These are phyloP conservation scores for Boletus subparvulus DNA, from an alignment of 768 basidiomycete species.

Conservation along the genomic window DNA sequence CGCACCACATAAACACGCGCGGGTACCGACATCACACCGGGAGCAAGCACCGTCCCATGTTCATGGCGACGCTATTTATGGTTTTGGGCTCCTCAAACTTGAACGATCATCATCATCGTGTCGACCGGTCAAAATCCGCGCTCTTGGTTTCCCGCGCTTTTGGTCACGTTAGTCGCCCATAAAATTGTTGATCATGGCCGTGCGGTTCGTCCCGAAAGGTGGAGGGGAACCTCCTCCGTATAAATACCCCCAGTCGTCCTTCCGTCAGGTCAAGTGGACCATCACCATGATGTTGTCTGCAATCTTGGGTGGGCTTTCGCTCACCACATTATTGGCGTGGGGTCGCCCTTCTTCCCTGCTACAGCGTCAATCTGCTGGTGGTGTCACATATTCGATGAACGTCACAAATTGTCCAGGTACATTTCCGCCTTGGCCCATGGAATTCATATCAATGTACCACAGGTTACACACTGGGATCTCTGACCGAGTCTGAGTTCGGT, in stretches of 20 bases:
- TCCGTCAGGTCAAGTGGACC: neutral
- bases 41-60: neutral
- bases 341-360: constrained; percentile 5
- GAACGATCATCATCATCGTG: neutral
- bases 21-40: too few species aligned
- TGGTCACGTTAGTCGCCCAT: neutral
- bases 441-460: neutral
- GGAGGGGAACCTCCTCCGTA: neutral
- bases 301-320: constrained; percentile 8
- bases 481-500: constrained; percentile 46
- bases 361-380: constrained; percentile 4
- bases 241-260: constrained; percentile 2
- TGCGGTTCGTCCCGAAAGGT: neutral
- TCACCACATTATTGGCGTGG: constrained; percentile 3
- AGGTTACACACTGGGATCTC: constrained; percentile 55
- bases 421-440: neutral
- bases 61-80: neutral
- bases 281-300: neutral
- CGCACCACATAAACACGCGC: too few species aligned
- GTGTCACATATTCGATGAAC: constrained; percentile 24
- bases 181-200: neutral
- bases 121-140: neutral
- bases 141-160: neutral
- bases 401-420: constrained; percentile 35
- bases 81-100: neutral